A percentile compares a stretch with the other conserved stretches of the same genome.
phyloP scores from a whole-genome alignment of 441 rosid species.

The Erodium trifolium region DNA sequence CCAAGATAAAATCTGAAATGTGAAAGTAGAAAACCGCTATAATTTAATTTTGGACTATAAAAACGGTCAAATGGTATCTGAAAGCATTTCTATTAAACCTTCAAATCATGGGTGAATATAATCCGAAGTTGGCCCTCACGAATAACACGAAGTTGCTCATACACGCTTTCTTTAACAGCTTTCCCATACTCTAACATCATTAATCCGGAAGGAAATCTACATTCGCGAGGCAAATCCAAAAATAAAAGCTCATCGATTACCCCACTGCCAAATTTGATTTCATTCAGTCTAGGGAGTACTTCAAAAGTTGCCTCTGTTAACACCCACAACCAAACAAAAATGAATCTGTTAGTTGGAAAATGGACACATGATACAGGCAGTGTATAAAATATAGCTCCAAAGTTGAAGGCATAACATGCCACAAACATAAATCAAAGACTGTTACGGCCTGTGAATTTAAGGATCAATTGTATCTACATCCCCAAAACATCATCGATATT shows the following conservation, averaged over 20 bases:
- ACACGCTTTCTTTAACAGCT: slow-evolving; percentile 95
- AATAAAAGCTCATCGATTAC: slow-evolving; percentile 92
- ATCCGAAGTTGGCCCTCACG: slow-evolving; percentile 98
- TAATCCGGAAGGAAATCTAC: slow-evolving; percentile 62
- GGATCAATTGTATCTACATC: neutral
- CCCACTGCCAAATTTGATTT: slow-evolving; percentile 95
- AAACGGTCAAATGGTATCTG: slow-evolving; percentile 9
- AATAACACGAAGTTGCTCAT: slow-evolving; percentile 93
- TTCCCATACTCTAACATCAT: slow-evolving; percentile 83
- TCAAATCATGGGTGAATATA: slow-evolving; percentile 14
- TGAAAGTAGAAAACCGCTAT: slow-evolving; percentile 6
- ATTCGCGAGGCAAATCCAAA: slow-evolving; percentile 78
- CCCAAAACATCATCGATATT: neutral
- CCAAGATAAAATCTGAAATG: slow-evolving; percentile 83
- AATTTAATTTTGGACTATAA: slow-evolving; percentile 11
- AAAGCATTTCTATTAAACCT: slow-evolving; percentile 38
- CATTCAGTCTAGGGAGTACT: slow-evolving; percentile 89
- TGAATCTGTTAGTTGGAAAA: neutral
- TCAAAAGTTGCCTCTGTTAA: slow-evolving; percentile 91
- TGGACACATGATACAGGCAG: neutral
- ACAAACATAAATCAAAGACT: neutral
- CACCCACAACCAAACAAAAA: slow-evolving; percentile 9
- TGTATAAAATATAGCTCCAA: neutral
- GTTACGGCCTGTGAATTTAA: neutral
- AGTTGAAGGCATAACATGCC: neutral